These are phyloP conservation scores for Tardiomyces digboiensis DNA, from an alignment of 1,139 yeast species.

Conservation along the genomic window DNA sequence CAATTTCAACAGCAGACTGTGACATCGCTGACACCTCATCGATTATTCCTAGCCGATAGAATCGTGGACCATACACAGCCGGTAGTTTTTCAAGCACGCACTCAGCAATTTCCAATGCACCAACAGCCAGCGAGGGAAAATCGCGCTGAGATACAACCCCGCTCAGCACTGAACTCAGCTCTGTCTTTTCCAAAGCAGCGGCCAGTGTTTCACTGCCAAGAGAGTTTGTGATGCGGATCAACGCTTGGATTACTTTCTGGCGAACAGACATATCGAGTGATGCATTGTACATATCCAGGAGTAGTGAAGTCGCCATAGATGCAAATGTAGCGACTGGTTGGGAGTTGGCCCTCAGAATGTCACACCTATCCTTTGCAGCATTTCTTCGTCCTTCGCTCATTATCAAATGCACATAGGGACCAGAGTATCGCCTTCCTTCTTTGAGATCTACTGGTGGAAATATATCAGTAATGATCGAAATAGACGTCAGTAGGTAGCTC, in stretches of 20 bases:
- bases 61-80: conserved; percentile 34
- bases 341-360: neutral
- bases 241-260: conserved; percentile 45
- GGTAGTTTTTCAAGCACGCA: conserved; percentile 39
- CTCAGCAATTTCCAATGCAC: conserved; percentile 44
- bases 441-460: conserved; percentile 25
- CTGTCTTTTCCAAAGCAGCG: conserved; percentile 19
- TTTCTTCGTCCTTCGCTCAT: neutral
- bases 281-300: conserved; percentile 64
- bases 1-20: conserved; percentile 10
- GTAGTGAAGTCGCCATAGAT: conserved; percentile 44
- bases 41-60: conserved; percentile 67
- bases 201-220: conserved; percentile 15
- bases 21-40: conserved; percentile 34
- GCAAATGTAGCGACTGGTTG: conserved; percentile 31
- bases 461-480: conserved; percentile 48
- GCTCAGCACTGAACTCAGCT: conserved; percentile 40
- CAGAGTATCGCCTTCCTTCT: neutral
- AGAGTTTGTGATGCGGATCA: conserved; percentile 42
- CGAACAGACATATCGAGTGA: conserved; percentile 64
- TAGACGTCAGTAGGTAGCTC: conserved; percentile 46
- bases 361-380: neutral
- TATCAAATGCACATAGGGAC: neutral
- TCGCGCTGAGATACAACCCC: conserved; percentile 56
- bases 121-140: conserved; percentile 34